Evolutionary conservation across 352 stramenopile genomes (phyloP), one percentile per base, ranked within the genome.

Genomic region (Pythium aquatile): DNA sequence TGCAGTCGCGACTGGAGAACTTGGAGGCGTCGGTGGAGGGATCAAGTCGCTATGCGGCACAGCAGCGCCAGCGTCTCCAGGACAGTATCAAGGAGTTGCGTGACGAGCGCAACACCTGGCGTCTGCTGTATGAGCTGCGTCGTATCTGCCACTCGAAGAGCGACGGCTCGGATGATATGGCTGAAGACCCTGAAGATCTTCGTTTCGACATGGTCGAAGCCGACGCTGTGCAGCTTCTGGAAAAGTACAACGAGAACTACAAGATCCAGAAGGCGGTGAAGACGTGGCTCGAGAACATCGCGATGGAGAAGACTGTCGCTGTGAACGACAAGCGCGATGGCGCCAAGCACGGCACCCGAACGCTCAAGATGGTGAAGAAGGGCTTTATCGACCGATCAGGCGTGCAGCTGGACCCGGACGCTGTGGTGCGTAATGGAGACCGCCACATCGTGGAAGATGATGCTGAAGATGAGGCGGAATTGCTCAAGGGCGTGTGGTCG

Each of bases 91-190:
- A 78, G 44, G 82, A 95, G 30, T 69, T 95, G 3, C 67, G 77
- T 0, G 79, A 95, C 56, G 87, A 95, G 39, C 78, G 87, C 37
- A 95, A 95, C 39, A 93, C 87, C n/a, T 95, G 87, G 87, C 73
- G 81, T 11, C 55, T 95, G 35, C 54, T 93, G 30, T 88, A 85
- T 57, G 83, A 93, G 52, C 67, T 95, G 35, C 81, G 85, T 11
- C 72, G 81, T 30, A 84, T 93, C 33, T 91, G 82, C 60, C 60
- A 69, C 30, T 65, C 74, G 14, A 68, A 72, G 30, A 61, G 10
- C 11, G 70, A 78, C n/a, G 68, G 77, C 49, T 55, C 66, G 55
- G 44, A 73, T 69, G 57, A 90, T 6, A 37, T 63, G 7, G 29
- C 40, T 0, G 69, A 66, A 1, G 74, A 82, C 32, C 67, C 47